These are phyloP conservation scores for Termitomyces titanicus DNA, from an alignment of 768 basidiomycete species.

Conservation along the genomic window DNA sequence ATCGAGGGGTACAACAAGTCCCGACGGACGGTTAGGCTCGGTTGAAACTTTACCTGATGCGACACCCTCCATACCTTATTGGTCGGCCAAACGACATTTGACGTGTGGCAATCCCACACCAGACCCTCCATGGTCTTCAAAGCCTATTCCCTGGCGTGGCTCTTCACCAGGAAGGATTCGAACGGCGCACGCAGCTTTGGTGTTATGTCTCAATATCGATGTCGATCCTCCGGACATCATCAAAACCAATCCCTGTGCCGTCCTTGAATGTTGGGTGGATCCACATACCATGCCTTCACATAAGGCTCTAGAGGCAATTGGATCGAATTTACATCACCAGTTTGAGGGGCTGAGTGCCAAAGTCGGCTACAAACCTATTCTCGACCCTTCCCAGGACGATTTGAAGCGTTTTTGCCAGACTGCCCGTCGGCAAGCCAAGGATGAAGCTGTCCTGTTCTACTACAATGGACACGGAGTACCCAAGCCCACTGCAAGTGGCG, in stretches of 20 bases:
- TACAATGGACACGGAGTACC: constrained; percentile 99
- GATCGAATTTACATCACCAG: constrained; percentile 89
- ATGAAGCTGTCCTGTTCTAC: constrained; percentile 92
- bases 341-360: constrained; percentile 95
- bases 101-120: constrained; percentile 86
- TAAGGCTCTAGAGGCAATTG: constrained; percentile 93
- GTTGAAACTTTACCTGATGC: constrained; percentile 43
- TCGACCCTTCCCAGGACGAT: constrained; percentile 95
- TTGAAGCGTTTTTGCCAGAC: constrained; percentile 82
- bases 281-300: constrained; percentile 88
- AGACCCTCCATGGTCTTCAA: constrained; percentile 60
- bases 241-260: constrained; percentile 95
- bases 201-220: constrained; percentile 94
- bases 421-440: constrained; percentile 84
- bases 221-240: constrained; percentile 97
- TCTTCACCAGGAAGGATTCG: constrained; percentile 82
- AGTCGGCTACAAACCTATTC: constrained; percentile 89
- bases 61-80: constrained; percentile 72
- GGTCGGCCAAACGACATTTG: constrained; percentile 87
- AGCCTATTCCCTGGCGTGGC: constrained; percentile 76
- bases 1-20: constrained; percentile 28
- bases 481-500: constrained; percentile 91
- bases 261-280: constrained; percentile 96
- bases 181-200: constrained; percentile 83
- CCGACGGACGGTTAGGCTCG: constrained; percentile 37